Percentiles rank a stretch among this genome's conserved stretches.
Evolutionary conservation across 2,329 filamentous ascomycete species (phyloP).

Genomic region (Colletotrichum sansevieriae): DNA sequence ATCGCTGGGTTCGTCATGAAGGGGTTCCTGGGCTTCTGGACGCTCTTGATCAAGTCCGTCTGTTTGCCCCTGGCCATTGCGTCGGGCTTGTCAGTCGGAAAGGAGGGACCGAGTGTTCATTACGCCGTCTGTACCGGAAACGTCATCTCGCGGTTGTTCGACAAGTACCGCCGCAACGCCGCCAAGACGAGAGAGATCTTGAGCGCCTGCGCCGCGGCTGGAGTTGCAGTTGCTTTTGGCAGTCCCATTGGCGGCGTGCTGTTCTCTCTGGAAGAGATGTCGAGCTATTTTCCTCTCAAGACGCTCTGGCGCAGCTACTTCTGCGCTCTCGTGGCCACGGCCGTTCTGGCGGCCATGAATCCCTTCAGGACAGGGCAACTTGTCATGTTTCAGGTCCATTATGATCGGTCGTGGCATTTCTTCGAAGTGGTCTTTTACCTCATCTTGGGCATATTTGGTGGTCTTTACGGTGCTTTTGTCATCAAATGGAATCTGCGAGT

Average conservation of each 20-base stretch:
- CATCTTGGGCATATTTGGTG: constrained; percentile 91
- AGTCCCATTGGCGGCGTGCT: constrained; percentile 97
- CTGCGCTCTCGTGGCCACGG: constrained; percentile 94
- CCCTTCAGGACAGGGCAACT: constrained; percentile 96
- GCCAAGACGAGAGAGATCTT: constrained; percentile 96
- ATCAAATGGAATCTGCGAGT: constrained; percentile 97
- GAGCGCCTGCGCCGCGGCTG: constrained; percentile 93
- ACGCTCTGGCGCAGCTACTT: constrained; percentile 99
- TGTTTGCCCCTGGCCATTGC: constrained; percentile 92
- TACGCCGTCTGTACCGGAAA: constrained; percentile 98
- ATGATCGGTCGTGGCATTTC: constrained; percentile 97
- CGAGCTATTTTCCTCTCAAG: constrained; percentile 94
- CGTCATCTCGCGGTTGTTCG: constrained; percentile 92
- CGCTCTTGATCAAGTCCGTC: constrained; percentile 93
- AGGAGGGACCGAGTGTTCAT: constrained; percentile 98
- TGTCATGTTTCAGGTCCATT: constrained; percentile 98
- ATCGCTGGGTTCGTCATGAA: constrained; percentile 99
- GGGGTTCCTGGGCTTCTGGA: constrained; percentile 93
- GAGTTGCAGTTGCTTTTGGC: constrained; percentile 96
- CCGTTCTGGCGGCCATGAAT: constrained; percentile 94
- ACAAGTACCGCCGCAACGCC: constrained; percentile 91
- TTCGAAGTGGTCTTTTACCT: constrained; percentile 95
- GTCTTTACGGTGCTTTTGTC: constrained; percentile 94
- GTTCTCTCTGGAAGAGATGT: constrained; percentile 98
- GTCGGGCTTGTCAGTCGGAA: constrained; percentile 93